Percentiles rank a stretch among this genome's conserved stretches.
These are phyloP conservation scores for Trypanosoma caninum DNA, from an alignment of 208 protist species.

Conservation along the genomic window DNA sequence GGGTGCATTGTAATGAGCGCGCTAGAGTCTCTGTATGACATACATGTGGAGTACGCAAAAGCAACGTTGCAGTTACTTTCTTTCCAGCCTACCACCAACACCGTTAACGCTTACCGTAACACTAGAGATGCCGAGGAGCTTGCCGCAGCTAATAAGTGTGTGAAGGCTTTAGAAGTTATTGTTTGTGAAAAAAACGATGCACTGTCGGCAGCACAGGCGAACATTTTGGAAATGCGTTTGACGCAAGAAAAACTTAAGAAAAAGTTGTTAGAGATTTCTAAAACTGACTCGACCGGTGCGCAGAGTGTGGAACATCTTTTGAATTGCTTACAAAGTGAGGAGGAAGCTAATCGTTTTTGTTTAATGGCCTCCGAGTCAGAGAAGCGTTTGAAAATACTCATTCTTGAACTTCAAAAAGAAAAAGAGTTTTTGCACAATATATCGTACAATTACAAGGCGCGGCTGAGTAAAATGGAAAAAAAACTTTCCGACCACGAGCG, in stretches of 20 bases:
- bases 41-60: constrained; percentile 11
- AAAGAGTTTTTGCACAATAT: constrained; percentile 13
- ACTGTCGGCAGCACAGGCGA: not conserved
- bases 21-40: constrained; percentile 14
- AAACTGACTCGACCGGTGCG: not conserved
- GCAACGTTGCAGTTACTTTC: not conserved
- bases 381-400: constrained; percentile 2
- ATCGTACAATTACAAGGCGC: not conserved
- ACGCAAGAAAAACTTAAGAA: not conserved
- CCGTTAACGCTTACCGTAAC: not conserved
- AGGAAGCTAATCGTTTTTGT: constrained; percentile 8
- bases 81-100: not conserved
- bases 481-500: constrained; percentile 2
- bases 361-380: constrained; percentile 1
- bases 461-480: not conserved
- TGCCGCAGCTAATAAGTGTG: not conserved
- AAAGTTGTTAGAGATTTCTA: not conserved
- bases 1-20: constrained; percentile 10
- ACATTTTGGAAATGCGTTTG: not conserved
- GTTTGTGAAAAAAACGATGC: constrained; percentile 10
- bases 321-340: constrained; percentile 7
- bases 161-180: constrained; percentile 9
- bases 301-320: not conserved
- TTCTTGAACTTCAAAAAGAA: constrained; percentile 5
- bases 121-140: not conserved